These are phyloP conservation scores for Podospora anserina DNA, from an alignment of 495 filamentous ascomycete species.

Conservation along the genomic window DNA sequence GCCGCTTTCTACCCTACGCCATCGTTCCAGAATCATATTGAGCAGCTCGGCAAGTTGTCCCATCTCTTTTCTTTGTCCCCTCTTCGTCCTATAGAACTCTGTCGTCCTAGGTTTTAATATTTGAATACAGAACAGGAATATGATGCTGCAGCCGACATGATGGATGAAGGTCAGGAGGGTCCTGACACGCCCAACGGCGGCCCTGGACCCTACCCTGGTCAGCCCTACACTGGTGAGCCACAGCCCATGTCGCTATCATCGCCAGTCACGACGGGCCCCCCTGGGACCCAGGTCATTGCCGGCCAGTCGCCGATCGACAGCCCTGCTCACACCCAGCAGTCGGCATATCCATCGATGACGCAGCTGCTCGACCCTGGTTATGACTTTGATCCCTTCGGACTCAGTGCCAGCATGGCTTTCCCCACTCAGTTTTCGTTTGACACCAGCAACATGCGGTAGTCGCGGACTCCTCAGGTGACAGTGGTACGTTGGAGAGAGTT, in stretches of 20 bases:
- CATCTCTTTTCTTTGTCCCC: slow-evolving; percentile 49
- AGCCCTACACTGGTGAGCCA: slow-evolving; percentile 45
- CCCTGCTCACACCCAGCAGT: slow-evolving; percentile 38
- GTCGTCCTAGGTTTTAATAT: slow-evolving; percentile 76
- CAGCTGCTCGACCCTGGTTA: slow-evolving; percentile 75
- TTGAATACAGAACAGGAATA: slow-evolving; percentile 96
- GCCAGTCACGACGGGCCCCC: slow-evolving; percentile 38
- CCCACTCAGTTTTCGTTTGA: slow-evolving; percentile 86
- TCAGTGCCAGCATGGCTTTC: slow-evolving; percentile 91
- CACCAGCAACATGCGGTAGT: slow-evolving; percentile 55
- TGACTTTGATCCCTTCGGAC: slow-evolving; percentile 85
- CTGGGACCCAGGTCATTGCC: slow-evolving; percentile 24
- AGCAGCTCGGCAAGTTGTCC: slow-evolving; percentile 94
- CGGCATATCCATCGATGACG: slow-evolving; percentile 56
- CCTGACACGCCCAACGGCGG: slow-evolving; percentile 63
- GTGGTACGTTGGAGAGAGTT: background rate
- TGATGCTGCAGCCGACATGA: slow-evolving; percentile 91
- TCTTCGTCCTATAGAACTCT: slow-evolving; percentile 60
- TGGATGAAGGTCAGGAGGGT: slow-evolving; percentile 67
- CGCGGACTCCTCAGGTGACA: background rate
- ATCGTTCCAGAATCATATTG: slow-evolving; percentile 85
- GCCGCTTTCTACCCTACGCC: slow-evolving; percentile 71
- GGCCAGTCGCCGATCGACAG: slow-evolving; percentile 36
- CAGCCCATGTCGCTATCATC: slow-evolving; percentile 43
- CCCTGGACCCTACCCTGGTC: slow-evolving; percentile 61